Evolutionary conservation across 225 moss, liverwort and hornwort genomes (phyloP), one percentile per base, ranked within the genome.

Genomic region (Pseudisothecium myosuroides): DNA sequence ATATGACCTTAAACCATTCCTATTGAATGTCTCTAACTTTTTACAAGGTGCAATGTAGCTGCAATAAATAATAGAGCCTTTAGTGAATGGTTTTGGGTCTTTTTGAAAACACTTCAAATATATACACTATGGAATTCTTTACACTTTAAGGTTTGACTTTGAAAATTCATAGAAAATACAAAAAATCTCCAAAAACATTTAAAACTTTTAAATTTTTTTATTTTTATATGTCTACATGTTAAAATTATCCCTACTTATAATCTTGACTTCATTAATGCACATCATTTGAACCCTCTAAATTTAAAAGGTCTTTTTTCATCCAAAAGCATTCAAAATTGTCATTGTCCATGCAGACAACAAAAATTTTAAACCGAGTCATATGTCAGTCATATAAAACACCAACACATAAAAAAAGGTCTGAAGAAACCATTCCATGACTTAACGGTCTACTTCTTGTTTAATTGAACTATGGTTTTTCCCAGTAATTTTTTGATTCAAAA

Each of bases 31-130:
- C 55, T 77, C 4, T 9, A 78, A 55, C 16, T 78, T 72, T 43
- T 16, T 3, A 27, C 28, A 72, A 9, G 16, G 27, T 55, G 55
- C 24, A 55, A 37, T 19, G 24, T 36, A 12, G 6, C 0, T 36
- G 6, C 9, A 34, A 32, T 5, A 76, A 22, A 36, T 36, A 54
- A 22, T 22, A 7, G 50, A 20, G 20, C 17, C 20, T 49, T 75
- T 0, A 2, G 0, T 4, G 11, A 75, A 49, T 74, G 19, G 2
- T 75, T 49, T 34, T 8, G 5, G 4, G 2, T 23, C 0, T 14
- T 76, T 54, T 37, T 15, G 1, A 24, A 52, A 55, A 54, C 1
- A 0, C 4, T 77, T 77, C 10, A 77, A 77, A 24, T 10, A 37
- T 76, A 5, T 21, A 22, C 23, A 56, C 8, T 36, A 15, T 1